A percentile compares a stretch with the other conserved stretches of the same genome.
phyloP scores from a whole-genome alignment of 2,329 filamentous ascomycete species.

The Exserohilum rostratum region DNA sequence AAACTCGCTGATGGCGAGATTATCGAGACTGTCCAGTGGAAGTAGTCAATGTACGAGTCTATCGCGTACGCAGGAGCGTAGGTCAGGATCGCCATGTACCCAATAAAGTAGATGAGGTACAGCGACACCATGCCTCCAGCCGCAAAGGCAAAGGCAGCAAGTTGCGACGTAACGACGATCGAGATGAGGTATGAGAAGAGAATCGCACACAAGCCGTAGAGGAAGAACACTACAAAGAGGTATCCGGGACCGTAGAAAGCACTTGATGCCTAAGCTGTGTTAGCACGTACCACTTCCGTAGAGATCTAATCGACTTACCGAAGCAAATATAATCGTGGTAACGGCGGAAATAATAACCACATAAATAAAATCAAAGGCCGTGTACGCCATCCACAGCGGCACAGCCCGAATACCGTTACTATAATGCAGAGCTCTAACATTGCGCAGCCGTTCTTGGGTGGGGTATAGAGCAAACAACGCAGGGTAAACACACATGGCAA shows the following conservation, averaged over 20 bases:
- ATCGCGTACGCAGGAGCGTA: conserved; percentile 74
- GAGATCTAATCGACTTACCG: conserved; percentile 35
- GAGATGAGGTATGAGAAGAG: conserved; percentile 82
- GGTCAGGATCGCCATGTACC: conserved; percentile 66
- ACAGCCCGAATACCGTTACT: conserved; percentile 85
- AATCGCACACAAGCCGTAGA: conserved; percentile 80
- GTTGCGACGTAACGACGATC: conserved; percentile 76
- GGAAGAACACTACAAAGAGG: conserved; percentile 77
- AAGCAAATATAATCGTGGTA: conserved; percentile 71
- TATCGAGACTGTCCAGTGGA: conserved; percentile 75
- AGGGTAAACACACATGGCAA: conserved; percentile 79
- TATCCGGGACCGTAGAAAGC: conserved; percentile 82
- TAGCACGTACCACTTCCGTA: conserved; percentile 7
- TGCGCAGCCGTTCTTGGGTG: conserved; percentile 78
- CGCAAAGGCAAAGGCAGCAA: conserved; percentile 83
- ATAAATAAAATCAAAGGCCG: conserved; percentile 78
- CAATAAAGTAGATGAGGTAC: conserved; percentile 57
- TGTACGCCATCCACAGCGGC: conserved; percentile 85
- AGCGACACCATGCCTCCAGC: conserved; percentile 72
- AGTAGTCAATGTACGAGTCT: conserved; percentile 69
- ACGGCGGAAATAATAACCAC: conserved; percentile 71
- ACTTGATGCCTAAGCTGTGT: conserved; percentile 52
- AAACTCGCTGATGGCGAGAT: conserved; percentile 80
- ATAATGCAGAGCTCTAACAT: conserved; percentile 85
- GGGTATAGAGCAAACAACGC: conserved; percentile 90